Conservation (phyloP, 208 protist genomes). For the Phytomonas francai region DNA sequence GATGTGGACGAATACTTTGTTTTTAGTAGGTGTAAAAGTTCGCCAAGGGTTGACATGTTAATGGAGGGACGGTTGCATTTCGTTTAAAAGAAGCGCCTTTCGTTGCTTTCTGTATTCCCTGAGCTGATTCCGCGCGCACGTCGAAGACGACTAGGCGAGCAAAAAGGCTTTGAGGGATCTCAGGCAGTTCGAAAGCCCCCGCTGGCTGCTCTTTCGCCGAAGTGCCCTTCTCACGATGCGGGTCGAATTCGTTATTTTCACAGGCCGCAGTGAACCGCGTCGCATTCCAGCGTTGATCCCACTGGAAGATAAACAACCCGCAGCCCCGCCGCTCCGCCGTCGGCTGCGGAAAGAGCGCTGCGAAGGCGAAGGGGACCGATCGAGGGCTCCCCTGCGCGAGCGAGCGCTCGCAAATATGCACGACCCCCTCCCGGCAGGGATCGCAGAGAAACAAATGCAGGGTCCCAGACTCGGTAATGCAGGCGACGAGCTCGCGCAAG, state of each 20-base stretch:
- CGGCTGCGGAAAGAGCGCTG: neutral
- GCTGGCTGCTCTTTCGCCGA: neutral
- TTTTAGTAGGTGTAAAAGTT: neutral
- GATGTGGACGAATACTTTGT: neutral
- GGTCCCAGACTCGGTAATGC: constrained; percentile 37
- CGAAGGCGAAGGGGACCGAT: neutral
- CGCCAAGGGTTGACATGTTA: neutral
- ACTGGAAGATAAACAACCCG: neutral
- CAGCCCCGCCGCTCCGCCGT: neutral
- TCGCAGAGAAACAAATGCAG: constrained; percentile 33
- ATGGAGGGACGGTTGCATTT: neutral
- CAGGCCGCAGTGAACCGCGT: neutral
- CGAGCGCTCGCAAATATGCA: neutral
- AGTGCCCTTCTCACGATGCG: neutral
- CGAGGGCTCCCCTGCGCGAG: neutral
- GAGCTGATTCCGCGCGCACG: neutral
- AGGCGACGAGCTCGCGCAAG: constrained; percentile 25
- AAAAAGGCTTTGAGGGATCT: neutral
- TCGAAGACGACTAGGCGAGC: neutral
- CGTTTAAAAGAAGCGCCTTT: neutral
- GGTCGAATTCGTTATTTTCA: neutral
- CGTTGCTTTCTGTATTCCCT: neutral
- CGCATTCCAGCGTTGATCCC: neutral
- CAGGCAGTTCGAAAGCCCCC: neutral
- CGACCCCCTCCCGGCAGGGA: neutral